Conservation (phyloP, 2,329 filamentous ascomycete genomes). For the Hypoxylon sp. region DNA sequence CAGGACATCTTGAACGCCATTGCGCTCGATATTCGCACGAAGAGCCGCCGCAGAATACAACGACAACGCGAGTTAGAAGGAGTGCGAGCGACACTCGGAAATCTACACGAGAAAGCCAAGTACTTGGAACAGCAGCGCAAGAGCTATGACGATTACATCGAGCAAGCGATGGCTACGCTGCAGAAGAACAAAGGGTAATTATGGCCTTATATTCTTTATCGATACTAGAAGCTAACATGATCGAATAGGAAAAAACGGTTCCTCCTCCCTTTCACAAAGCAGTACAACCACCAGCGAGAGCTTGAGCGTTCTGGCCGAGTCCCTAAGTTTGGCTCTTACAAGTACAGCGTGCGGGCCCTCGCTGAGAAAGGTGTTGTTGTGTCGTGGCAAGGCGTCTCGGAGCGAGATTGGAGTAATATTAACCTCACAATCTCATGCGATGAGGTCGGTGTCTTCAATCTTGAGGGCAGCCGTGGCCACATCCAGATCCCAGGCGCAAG, state of each 20-base stretch:
- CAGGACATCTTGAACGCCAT: conserved; percentile 99
- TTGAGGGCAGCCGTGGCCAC: conserved; percentile 90
- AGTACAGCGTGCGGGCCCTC: conserved; percentile 91
- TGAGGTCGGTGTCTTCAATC: conserved; percentile 91
- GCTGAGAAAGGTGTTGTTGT: conserved; percentile 95
- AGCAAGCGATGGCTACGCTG: conserved; percentile 96
- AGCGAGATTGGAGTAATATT: conserved; percentile 90
- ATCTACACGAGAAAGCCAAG: conserved; percentile 86
- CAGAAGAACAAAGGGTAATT: conserved; percentile 92
- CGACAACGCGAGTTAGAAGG: conserved; percentile 91
- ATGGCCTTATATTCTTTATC: conserved; percentile 2
- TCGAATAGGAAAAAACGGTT: conserved; percentile 84
- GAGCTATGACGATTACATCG: conserved; percentile 99
- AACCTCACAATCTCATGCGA: conserved; percentile 96
- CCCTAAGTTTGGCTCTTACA: conserved; percentile 97
- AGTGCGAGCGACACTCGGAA: conserved; percentile 80
- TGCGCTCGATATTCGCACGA: conserved; percentile 95
- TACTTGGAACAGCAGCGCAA: conserved; percentile 97
- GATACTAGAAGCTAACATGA: conserved; percentile 45
- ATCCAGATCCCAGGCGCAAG: conserved; percentile 97
- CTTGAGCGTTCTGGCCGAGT: conserved; percentile 92
- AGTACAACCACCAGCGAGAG: conserved; percentile 98
- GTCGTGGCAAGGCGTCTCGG: conserved; percentile 86
- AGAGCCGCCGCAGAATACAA: conserved; percentile 93
- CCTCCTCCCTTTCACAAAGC: conserved; percentile 95